Percentiles rank a stretch among this genome's conserved stretches.
These are phyloP conservation scores for Aspergillus luchuensis DNA, from an alignment of 2,329 filamentous ascomycete species.

Conservation along the genomic window DNA sequence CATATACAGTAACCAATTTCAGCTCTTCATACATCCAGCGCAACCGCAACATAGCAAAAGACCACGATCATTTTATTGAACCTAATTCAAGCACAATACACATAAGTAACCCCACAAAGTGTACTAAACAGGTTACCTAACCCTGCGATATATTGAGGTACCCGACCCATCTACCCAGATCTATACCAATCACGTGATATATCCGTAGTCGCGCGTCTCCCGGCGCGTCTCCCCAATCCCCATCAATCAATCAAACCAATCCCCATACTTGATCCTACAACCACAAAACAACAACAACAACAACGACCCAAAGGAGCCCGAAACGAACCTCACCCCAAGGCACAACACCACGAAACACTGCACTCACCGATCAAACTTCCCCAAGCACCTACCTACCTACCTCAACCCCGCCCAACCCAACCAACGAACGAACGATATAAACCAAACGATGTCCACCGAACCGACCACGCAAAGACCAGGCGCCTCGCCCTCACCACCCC, in stretches of 20 bases:
- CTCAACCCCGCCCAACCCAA: background rate
- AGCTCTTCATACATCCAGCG: no score
- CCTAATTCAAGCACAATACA: no score
- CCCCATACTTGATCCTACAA: background rate
- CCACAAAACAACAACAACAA: conserved; percentile 1
- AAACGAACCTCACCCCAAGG: background rate
- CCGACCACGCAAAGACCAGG: conserved; percentile 16
- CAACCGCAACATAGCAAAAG: no score
- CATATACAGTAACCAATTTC: no score
- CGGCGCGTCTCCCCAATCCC: conserved; percentile 6
- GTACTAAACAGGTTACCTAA: no score
- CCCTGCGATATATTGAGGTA: no score
- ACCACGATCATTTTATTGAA: no score
- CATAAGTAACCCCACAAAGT: no score
- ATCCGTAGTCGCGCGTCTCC: conserved; percentile 17
- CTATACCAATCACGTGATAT: conserved; percentile 25
- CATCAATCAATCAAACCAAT: background rate
- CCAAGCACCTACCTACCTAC: background rate
- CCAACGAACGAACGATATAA: background rate
- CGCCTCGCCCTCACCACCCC: conserved; percentile 54
- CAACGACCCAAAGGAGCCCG: background rate
- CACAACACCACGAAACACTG: background rate
- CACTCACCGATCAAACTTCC: background rate
- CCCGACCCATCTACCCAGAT: background rate
- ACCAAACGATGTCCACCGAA: conserved; percentile 24